Evolutionary conservation across 2,329 filamentous ascomycete species (phyloP).

Genomic region (Cryphonectria japonica): DNA sequence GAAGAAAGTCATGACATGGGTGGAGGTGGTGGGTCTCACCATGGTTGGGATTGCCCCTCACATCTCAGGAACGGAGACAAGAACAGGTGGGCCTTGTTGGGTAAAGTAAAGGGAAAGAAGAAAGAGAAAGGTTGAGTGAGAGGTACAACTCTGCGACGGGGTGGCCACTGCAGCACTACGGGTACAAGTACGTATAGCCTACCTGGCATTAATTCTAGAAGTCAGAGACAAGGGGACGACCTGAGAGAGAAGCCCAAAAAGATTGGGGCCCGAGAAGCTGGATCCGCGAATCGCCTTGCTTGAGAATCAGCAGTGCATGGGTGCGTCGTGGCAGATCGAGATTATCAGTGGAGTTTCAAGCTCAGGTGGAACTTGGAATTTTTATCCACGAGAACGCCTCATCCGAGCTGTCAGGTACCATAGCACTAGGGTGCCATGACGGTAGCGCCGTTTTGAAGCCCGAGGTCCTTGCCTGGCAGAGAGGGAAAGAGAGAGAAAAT

Average conservation of each 20-base stretch:
- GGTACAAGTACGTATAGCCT: neutral
- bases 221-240: neutral
- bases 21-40: conserved; percentile 13
- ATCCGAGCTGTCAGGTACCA: conserved; percentile 3
- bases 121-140: neutral
- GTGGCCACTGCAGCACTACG: too few species aligned
- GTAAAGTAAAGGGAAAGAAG: neutral
- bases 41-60: conserved; percentile 7
- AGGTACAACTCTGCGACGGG: neutral
- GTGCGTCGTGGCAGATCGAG: conserved; percentile 26
- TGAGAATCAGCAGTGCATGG: conserved; percentile 21
- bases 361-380: neutral
- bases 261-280: conserved; percentile 19
- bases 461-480: neutral
- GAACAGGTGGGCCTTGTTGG: conserved; percentile 1
- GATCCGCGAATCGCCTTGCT: conserved; percentile 24
- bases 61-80: conserved; percentile 7
- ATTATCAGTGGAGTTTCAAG: conserved; percentile 19
- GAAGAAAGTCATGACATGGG: neutral
- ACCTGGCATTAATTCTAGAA: neutral
- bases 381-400: conserved; percentile 3
- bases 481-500: too few species aligned
- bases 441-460: neutral
- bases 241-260: neutral
- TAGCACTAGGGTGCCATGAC: neutral